These are phyloP conservation scores for Jasminum sambac DNA, from an alignment of 257 asterid genomes.

Conservation along the genomic window DNA sequence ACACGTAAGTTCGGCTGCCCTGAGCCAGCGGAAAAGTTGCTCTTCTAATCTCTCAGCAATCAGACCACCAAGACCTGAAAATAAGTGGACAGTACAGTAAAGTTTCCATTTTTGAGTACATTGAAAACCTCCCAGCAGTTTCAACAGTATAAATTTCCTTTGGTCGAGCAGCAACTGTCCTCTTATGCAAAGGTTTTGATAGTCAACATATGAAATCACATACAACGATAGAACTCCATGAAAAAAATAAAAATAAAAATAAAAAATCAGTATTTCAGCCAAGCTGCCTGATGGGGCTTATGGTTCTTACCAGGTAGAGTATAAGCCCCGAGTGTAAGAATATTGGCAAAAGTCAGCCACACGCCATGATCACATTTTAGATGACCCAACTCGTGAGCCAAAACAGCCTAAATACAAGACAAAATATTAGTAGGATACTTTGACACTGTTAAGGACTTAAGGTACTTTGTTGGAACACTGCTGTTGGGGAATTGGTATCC, in stretches of 20 bases:
- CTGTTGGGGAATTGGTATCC: background rate
- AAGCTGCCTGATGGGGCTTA: background rate
- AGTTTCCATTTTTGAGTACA: background rate
- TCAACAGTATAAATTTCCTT: background rate
- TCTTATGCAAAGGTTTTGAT: background rate
- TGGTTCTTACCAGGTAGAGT: conserved; percentile 65
- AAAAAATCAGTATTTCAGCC: conserved; percentile 17
- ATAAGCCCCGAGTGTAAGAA: conserved; percentile 89
- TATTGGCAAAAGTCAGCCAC: conserved; percentile 89
- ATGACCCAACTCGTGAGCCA: conserved; percentile 97
- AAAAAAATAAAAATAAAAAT: background rate
- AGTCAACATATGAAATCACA: background rate
- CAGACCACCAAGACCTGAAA: conserved; percentile 75
- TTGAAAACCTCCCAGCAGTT: background rate
- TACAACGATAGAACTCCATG: background rate
- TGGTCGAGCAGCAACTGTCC: background rate
- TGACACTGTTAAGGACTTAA: background rate
- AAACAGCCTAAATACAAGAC: conserved; percentile 59
- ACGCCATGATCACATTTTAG: conserved; percentile 95
- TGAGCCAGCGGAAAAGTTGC: conserved; percentile 92
- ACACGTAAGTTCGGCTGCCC: conserved; percentile 97
- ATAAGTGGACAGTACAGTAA: conserved; percentile 23
- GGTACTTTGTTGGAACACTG: background rate
- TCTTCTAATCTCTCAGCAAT: conserved; percentile 92
- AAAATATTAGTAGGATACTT: conserved; percentile 8